Conservation (phyloP, 768 basidiomycete species). For the Gymnopilus dilepis region DNA sequence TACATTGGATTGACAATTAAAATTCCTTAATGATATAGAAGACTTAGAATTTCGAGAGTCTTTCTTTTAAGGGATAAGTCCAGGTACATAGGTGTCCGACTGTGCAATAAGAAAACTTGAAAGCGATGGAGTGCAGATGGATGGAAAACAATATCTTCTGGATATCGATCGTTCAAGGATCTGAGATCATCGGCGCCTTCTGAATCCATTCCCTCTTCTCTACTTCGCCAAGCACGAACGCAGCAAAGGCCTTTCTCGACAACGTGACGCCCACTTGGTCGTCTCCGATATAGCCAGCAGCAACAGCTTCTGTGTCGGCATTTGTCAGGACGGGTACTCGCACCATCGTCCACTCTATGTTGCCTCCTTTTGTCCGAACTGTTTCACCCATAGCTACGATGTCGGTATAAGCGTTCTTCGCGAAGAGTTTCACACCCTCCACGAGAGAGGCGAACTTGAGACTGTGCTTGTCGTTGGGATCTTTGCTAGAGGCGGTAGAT, state of each 20-base stretch:
- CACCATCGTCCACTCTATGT: slow-evolving; percentile 72
- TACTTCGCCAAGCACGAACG: slow-evolving; percentile 64
- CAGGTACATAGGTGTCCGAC: too few species aligned
- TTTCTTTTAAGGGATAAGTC: too few species aligned
- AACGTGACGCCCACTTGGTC: slow-evolving; percentile 54
- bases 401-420: slow-evolving; percentile 66
- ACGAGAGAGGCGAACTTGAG: slow-evolving; percentile 49
- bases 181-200: slow-evolving; percentile 50
- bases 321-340: slow-evolving; percentile 70
- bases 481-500: slow-evolving; percentile 68
- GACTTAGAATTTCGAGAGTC: too few species aligned
- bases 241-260: slow-evolving; percentile 62
- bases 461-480: slow-evolving; percentile 63
- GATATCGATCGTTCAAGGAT: slow-evolving; percentile 16
- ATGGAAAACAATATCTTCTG: too few species aligned
- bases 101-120: too few species aligned
- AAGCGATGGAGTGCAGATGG: too few species aligned
- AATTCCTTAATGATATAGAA: too few species aligned
- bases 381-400: slow-evolving; percentile 66
- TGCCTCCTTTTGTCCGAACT: slow-evolving; percentile 51
- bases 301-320: slow-evolving; percentile 46
- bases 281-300: slow-evolving; percentile 75
- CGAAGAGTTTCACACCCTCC: slow-evolving; percentile 45
- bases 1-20: too few species aligned
- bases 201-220: slow-evolving; percentile 63